Evolutionary conservation across 2,329 filamentous ascomycete genomes (phyloP).

Genomic region (Colletotrichum brevisporum): DNA sequence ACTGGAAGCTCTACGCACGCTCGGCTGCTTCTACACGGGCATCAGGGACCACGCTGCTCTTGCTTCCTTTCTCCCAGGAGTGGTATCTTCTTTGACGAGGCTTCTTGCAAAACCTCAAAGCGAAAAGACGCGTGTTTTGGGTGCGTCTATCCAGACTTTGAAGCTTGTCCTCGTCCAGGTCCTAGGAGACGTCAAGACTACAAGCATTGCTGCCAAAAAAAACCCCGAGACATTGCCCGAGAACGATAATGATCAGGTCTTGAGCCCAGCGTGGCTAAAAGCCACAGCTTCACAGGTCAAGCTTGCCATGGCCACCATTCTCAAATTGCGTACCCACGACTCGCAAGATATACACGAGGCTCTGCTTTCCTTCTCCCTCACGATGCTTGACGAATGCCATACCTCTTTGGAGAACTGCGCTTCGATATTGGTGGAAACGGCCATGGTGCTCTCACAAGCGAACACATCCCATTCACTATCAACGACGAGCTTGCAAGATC

Average conservation of each 20-base stretch:
- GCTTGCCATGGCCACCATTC: constrained; percentile 82
- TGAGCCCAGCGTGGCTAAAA: constrained; percentile 77
- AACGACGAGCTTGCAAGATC: constrained; percentile 69
- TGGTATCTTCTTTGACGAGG: constrained; percentile 85
- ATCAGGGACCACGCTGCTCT: constrained; percentile 82
- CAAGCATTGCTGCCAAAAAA: constrained; percentile 58
- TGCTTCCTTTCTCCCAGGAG: constrained; percentile 89
- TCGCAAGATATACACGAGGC: constrained; percentile 77
- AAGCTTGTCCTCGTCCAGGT: constrained; percentile 67
- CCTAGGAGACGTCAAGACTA: constrained; percentile 70
- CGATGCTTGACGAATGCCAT: constrained; percentile 84
- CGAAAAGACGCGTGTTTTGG: constrained; percentile 71
- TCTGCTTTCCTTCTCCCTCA: constrained; percentile 79
- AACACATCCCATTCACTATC: constrained; percentile 55
- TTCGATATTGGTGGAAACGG: constrained; percentile 83
- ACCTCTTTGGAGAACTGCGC: constrained; percentile 78
- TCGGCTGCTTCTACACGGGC: constrained; percentile 73
- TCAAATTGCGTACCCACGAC: constrained; percentile 81
- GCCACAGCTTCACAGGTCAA: constrained; percentile 87
- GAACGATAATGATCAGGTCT: constrained; percentile 53
- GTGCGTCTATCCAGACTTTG: constrained; percentile 72
- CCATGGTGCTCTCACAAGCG: constrained; percentile 76
- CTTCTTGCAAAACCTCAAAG: constrained; percentile 78
- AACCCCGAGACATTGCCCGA: constrained; percentile 29
- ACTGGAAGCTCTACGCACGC: constrained; percentile 74